A percentile compares a stretch with the other conserved stretches of the same genome.
These are phyloP conservation scores for Mortierella claussenii DNA, from an alignment of 192 early-diverging fungal species.

Conservation along the genomic window DNA sequence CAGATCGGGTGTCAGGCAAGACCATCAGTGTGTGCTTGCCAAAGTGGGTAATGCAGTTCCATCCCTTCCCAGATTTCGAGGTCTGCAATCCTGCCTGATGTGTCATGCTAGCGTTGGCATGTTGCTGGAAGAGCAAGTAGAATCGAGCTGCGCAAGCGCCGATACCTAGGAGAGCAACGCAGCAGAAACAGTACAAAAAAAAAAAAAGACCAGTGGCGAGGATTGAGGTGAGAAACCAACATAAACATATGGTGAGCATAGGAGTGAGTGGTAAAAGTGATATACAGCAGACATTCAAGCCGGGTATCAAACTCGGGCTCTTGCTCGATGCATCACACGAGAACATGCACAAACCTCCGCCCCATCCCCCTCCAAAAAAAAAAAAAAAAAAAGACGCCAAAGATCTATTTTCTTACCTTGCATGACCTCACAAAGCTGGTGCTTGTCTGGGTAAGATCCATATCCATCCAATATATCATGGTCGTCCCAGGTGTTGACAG, in stretches of 20 bases:
- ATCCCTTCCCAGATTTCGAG: conserved; percentile 54
- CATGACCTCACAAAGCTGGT: conserved; percentile 76
- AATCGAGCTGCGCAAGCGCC: conserved; percentile 76
- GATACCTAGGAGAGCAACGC: conserved; percentile 44
- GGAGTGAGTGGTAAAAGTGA: too few species aligned
- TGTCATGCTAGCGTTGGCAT: conserved; percentile 70
- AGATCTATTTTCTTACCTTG: conserved; percentile 57
- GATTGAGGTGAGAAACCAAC: too few species aligned
- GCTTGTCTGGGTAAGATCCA: conserved; percentile 83
- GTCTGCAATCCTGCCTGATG: conserved; percentile 66
- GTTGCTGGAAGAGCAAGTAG: conserved; percentile 89
- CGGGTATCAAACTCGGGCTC: too few species aligned
- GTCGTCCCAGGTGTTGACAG: conserved; percentile 85
- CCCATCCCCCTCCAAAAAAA: too few species aligned
- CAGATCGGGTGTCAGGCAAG: conserved; percentile 77
- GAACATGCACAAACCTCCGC: too few species aligned
- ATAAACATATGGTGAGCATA: too few species aligned
- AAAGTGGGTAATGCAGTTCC: conserved; percentile 72
- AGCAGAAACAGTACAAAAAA: neutral
- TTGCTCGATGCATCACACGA: too few species aligned
- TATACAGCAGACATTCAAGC: too few species aligned
- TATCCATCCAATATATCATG: conserved; percentile 91
- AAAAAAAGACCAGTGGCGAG: conserved; percentile 2
- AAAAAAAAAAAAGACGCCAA: neutral
- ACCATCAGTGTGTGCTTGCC: conserved; percentile 73